phyloP scores from a whole-genome alignment of 2,329 filamentous ascomycete genomes.

The Lachnellula subtilissima region DNA sequence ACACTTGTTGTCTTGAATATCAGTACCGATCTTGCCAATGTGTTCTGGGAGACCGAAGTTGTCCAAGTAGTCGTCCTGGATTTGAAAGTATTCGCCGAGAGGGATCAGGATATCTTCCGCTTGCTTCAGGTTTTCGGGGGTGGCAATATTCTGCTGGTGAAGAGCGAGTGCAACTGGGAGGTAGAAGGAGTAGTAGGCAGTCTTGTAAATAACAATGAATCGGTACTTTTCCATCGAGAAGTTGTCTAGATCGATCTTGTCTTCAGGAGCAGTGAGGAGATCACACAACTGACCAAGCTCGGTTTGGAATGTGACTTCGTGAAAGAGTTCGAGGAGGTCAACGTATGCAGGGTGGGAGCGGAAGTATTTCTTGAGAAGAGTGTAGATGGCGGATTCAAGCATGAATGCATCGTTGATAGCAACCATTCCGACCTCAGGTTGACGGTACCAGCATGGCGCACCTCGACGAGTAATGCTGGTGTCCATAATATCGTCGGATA shows the following conservation, averaged over 20 bases:
- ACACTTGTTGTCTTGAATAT: slow-evolving; percentile 99
- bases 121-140: slow-evolving; percentile 81
- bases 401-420: slow-evolving; percentile 99
- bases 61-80: slow-evolving; percentile 98
- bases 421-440: slow-evolving; percentile 84
- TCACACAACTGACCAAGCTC: slow-evolving; percentile 94
- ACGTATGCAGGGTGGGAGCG: slow-evolving; percentile 80
- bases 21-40: slow-evolving; percentile 97
- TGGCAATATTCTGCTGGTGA: slow-evolving; percentile 78
- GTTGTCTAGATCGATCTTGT: slow-evolving; percentile 86
- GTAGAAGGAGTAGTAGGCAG: slow-evolving; percentile 98
- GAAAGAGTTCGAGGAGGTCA: slow-evolving; percentile 92
- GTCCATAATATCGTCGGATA: slow-evolving; percentile 99
- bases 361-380: slow-evolving; percentile 91
- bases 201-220: slow-evolving; percentile 99
- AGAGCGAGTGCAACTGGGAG: slow-evolving; percentile 90
- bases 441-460: slow-evolving; percentile 93
- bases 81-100: slow-evolving; percentile 98
- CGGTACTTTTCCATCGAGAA: slow-evolving; percentile 93
- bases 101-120: slow-evolving; percentile 91
- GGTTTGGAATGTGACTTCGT: slow-evolving; percentile 89
- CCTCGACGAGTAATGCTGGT: slow-evolving; percentile 89
- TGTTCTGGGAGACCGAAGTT: slow-evolving; percentile 89
- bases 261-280: slow-evolving; percentile 91
- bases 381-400: slow-evolving; percentile 86